A percentile compares a stretch with the other conserved stretches of the same genome.
phyloP scores from a whole-genome alignment of 2,329 filamentous ascomycete species.

The Diplodia sapinea region DNA sequence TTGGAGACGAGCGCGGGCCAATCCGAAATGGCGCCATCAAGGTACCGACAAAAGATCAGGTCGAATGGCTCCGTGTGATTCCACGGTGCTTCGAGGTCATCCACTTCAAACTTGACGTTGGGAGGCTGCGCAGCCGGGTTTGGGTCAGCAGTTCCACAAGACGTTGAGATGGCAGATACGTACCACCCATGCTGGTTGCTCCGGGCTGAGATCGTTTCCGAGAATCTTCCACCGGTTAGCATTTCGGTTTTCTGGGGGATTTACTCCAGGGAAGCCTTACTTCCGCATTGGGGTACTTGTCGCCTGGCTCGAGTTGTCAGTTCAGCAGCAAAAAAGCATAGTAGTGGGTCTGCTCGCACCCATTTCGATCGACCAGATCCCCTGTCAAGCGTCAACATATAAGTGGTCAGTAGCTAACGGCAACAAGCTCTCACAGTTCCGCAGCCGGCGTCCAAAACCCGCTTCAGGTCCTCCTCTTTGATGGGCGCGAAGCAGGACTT shows the following conservation, averaged over 20 bases:
- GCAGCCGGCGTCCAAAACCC: constrained; percentile 39
- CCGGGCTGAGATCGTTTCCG: constrained; percentile 54
- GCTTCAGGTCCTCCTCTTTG: constrained; percentile 28
- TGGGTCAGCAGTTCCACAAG: background rate
- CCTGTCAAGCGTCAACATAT: constrained; percentile 22
- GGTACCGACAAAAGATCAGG: constrained; percentile 60
- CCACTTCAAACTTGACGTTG: constrained; percentile 66
- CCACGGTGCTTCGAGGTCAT: constrained; percentile 67
- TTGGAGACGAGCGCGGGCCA: constrained; percentile 58
- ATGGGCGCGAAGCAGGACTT: constrained; percentile 35
- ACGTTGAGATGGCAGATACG: background rate
- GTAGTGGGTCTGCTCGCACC: constrained; percentile 26
- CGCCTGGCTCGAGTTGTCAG: background rate
- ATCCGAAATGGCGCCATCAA: constrained; percentile 60
- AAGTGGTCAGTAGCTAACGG: no score
- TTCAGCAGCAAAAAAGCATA: background rate
- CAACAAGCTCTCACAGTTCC: constrained; percentile 34
- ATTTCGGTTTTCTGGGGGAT: rapidly evolving
- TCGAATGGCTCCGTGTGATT: constrained; percentile 60
- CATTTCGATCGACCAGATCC: constrained; percentile 40
- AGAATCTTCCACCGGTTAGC: constrained; percentile 25
- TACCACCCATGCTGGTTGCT: constrained; percentile 50
- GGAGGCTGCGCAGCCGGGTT: constrained; percentile 47
- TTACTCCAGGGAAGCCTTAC: background rate
- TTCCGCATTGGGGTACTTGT: constrained; percentile 12